Evolutionary conservation across 2,329 filamentous ascomycete species (phyloP).

Genomic region (Curvularia verruculosa): DNA sequence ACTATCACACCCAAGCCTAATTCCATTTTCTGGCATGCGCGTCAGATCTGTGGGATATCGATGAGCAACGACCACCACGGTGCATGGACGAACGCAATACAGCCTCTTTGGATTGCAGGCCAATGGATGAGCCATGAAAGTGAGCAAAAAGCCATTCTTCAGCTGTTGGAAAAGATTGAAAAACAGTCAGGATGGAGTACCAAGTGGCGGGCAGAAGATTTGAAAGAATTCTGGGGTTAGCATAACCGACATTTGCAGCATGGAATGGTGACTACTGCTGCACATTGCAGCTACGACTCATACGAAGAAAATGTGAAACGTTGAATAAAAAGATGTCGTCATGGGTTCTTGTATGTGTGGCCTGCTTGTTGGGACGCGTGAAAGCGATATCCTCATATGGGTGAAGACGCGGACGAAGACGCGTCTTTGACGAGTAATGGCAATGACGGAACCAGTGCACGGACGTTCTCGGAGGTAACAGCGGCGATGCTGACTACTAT

Average conservation of each 20-base stretch:
- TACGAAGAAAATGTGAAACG: neutral
- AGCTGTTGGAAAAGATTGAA: conserved; percentile 58
- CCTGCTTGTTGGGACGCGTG: neutral
- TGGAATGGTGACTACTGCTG: neutral
- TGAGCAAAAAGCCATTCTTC: conserved; percentile 56
- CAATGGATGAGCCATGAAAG: conserved; percentile 55
- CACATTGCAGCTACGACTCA: neutral
- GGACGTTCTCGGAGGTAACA: conserved; percentile 10
- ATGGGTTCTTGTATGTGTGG: neutral
- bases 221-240: conserved; percentile 59
- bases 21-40: conserved; percentile 56
- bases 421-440: neutral
- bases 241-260: neutral
- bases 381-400: neutral
- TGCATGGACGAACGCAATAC: conserved; percentile 55
- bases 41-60: conserved; percentile 56
- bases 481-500: conserved; percentile 18
- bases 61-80: conserved; percentile 54
- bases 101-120: conserved; percentile 57
- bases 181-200: conserved; percentile 61
- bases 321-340: neutral
- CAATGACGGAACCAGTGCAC: conserved; percentile 15
- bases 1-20: conserved; percentile 23
- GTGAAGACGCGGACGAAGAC: neutral
- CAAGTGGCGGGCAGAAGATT: conserved; percentile 59